Conservation (phyloP, 1,284 basidiomycete genomes). For the Heterobasidion irregulare region DNA sequence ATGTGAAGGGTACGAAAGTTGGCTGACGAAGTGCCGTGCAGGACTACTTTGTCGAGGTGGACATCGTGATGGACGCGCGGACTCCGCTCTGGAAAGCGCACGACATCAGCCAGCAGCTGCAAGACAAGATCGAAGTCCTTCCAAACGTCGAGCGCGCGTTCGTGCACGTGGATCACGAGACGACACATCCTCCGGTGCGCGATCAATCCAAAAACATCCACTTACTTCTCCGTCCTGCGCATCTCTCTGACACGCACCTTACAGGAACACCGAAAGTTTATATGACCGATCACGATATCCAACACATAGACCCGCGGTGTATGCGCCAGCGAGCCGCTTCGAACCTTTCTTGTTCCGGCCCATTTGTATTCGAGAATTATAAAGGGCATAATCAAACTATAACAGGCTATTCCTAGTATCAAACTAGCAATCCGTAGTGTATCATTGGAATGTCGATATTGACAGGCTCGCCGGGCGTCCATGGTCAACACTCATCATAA, state of each 20-base stretch:
- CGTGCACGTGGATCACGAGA: conserved; percentile 93
- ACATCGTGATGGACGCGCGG: conserved; percentile 87
- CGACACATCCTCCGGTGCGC: conserved; percentile 72
- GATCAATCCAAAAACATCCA: neutral
- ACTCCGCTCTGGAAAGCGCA: conserved; percentile 91
- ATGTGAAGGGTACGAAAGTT: neutral
- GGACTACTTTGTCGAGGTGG: conserved; percentile 90
- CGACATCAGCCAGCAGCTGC: conserved; percentile 85
- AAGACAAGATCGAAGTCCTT: conserved; percentile 90
- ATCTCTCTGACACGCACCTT: conserved; percentile 2
- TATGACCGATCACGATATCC: no score
- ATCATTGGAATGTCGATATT: no score
- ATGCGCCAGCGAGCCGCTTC: no score
- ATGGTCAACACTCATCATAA: no score
- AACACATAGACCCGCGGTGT: no score
- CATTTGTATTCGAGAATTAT: no score
- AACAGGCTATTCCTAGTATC: no score
- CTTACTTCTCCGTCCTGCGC: neutral
- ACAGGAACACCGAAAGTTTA: neutral
- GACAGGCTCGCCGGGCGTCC: no score
- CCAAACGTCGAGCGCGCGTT: conserved; percentile 90
- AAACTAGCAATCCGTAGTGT: no score
- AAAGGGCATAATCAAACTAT: no score
- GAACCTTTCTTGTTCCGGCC: no score
- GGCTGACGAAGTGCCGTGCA: conserved; percentile 21